Percentiles rank a stretch among this genome's conserved stretches.
Evolutionary conservation across 2,329 filamentous ascomycete genomes (phyloP).

Genomic region (Orbilia blumenaviensis): DNA sequence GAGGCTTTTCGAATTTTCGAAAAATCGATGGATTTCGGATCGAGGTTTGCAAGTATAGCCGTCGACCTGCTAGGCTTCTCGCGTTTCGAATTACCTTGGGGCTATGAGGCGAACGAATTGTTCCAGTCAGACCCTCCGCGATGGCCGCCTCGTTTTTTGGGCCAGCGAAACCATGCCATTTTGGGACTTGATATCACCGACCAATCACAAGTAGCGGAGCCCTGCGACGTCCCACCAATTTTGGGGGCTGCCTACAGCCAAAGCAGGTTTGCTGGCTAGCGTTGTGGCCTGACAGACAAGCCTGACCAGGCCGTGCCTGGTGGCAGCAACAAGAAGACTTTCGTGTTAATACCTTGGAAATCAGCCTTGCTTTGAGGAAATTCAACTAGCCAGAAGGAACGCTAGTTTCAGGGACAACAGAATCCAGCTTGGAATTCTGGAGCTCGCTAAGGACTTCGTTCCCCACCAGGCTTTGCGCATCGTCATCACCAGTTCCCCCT

Average conservation of each 20-base stretch:
- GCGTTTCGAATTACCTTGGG: slow-evolving; percentile 49
- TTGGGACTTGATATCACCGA: slow-evolving; percentile 1
- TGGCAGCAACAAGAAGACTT: background rate
- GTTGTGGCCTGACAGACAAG: slow-evolving; percentile 41
- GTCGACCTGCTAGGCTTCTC: slow-evolving; percentile 42
- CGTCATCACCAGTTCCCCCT: slow-evolving; percentile 36
- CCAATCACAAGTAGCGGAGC: slow-evolving; percentile 39
- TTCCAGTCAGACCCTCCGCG: slow-evolving; percentile 39
- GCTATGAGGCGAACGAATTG: slow-evolving; percentile 44
- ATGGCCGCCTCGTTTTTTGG: slow-evolving; percentile 52
- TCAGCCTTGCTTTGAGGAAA: slow-evolving; percentile 36
- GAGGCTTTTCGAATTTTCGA: slow-evolving; percentile 24
- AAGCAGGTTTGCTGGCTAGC: slow-evolving; percentile 53
- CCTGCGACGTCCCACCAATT: slow-evolving; percentile 32
- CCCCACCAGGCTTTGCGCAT: slow-evolving; percentile 45
- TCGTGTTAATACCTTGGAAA: slow-evolving; percentile 23
- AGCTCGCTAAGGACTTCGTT: slow-evolving; percentile 42
- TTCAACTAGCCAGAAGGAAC: slow-evolving; percentile 11
- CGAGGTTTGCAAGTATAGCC: slow-evolving; percentile 39
- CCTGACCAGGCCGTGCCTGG: slow-evolving; percentile 42
- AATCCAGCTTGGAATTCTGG: slow-evolving; percentile 25
- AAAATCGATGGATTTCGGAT: slow-evolving; percentile 16
- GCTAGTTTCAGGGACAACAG: slow-evolving; percentile 35
- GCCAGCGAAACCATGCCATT: slow-evolving; percentile 41
- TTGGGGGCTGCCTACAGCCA: slow-evolving; percentile 45